These are phyloP conservation scores for Cladophialophora bantiana DNA, from an alignment of 2,329 filamentous ascomycete species.

Conservation along the genomic window DNA sequence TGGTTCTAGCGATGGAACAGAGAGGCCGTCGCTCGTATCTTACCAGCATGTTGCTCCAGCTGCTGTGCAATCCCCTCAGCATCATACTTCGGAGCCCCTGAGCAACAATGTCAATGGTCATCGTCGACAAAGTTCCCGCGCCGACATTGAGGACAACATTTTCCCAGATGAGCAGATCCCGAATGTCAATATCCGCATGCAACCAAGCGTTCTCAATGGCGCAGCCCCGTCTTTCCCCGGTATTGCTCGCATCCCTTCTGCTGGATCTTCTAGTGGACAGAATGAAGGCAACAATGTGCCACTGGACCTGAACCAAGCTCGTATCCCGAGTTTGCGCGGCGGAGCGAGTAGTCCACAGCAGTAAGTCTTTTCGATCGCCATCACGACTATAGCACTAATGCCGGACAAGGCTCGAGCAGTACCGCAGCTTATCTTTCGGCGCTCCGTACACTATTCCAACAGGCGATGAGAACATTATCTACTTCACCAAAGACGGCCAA, in stretches of 20 bases:
- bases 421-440: slow-evolving; percentile 33
- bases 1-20: slow-evolving; percentile 6
- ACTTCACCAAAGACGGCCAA: slow-evolving; percentile 39
- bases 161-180: slow-evolving; percentile 40
- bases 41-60: slow-evolving; percentile 11
- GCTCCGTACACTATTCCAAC: slow-evolving; percentile 21
- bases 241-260: slow-evolving; percentile 16
- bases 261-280: slow-evolving; percentile 11
- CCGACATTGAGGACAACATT: slow-evolving; percentile 37
- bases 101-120: slow-evolving; percentile 34
- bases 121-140: slow-evolving; percentile 32
- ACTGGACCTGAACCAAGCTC: slow-evolving; percentile 15
- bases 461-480: slow-evolving; percentile 32
- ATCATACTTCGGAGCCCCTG: slow-evolving; percentile 6
- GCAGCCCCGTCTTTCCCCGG: slow-evolving; percentile 19
- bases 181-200: slow-evolving; percentile 40
- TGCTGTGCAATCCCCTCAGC: slow-evolving; percentile 25
- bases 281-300: slow-evolving; percentile 20
- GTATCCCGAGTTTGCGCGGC: slow-evolving; percentile 34
- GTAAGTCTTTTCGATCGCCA: slow-evolving; percentile 29
- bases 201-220: slow-evolving; percentile 28
- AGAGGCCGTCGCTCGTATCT: slow-evolving; percentile 2
- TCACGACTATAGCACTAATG: slow-evolving; percentile 22
- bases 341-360: slow-evolving; percentile 38
- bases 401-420: slow-evolving; percentile 31